phyloP scores from a whole-genome alignment of 352 stramenopile genomes.

The Thraustochytrium sp. region DNA sequence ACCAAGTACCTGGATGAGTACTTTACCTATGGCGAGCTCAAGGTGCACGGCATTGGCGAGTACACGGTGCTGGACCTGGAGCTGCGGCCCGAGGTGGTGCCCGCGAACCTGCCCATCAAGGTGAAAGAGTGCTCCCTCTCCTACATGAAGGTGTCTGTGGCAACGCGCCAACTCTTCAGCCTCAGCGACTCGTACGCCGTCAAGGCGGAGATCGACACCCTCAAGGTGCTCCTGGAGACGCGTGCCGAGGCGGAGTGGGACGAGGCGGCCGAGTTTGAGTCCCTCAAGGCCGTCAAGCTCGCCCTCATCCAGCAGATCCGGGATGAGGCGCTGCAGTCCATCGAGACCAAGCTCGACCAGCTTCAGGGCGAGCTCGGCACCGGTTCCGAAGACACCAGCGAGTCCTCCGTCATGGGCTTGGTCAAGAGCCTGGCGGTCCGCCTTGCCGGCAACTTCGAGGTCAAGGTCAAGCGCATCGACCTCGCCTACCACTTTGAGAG shows the following conservation, averaged over 20 bases:
- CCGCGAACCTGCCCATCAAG: conserved; percentile 3
- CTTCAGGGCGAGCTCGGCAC: neutral
- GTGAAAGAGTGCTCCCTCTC: neutral
- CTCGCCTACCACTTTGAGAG: conserved; percentile 33
- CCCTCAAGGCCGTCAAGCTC: conserved; percentile 36
- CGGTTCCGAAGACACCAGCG: neutral
- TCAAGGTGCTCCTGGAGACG: conserved; percentile 14
- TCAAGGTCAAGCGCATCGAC: neutral
- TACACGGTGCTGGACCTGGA: neutral
- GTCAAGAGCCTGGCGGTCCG: conserved; percentile 9
- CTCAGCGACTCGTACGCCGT: conserved; percentile 9
- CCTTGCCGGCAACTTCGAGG: conserved; percentile 29
- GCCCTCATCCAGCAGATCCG: neutral
- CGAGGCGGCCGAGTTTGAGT: conserved; percentile 28
- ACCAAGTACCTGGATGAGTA: conserved; percentile 28
- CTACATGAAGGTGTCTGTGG: neutral
- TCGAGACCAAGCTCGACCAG: conserved; percentile 27
- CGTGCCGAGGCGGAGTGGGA: conserved; percentile 25
- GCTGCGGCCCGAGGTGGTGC: conserved; percentile 1
- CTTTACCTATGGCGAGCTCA: conserved; percentile 36
- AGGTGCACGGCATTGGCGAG: conserved; percentile 18
- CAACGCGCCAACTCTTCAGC: conserved; percentile 30
- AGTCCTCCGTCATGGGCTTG: conserved; percentile 11
- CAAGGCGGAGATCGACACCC: neutral
- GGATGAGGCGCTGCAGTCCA: neutral